Evolutionary conservation across 129 eudicot genomes (phyloP), one percentile per base, ranked within the genome.

Genomic region (Centrapalus pauciflorus): DNA sequence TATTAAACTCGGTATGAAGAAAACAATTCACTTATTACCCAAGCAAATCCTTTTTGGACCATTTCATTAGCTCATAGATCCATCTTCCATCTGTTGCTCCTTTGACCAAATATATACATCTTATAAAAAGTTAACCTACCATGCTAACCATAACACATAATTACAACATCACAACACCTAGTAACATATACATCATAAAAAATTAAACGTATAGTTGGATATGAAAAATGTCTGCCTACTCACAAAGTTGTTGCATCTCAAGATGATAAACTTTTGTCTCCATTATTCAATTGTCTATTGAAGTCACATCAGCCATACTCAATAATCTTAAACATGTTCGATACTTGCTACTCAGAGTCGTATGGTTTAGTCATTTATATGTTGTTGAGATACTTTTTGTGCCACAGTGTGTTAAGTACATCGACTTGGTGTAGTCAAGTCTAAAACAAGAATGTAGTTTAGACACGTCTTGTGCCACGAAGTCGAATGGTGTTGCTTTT

Each of bases 181-280:
- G 7, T 55, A 51, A 68, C 13, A 4, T n/a, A 54, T 29, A 20
- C 10, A 66, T 26, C 37, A 68, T 5, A 11, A 55, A 37, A n/a
- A n/a, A n/a, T n/a, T n/a, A n/a, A n/a, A n/a, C 13, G 16, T 26
- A 45, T 55, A 69, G 61, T 34, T 38, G 23, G 32, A 32, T 23
- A 55, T 3, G 38, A 14, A 16, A 5, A 16, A 12, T 16, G 34
- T 10, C 13, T 19, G 67, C 67, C 17, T 41, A 41, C 28, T 43
- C 34, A 45, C 37, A 71, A 71, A 59, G 38, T 45, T 59, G 27
- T 34, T 29, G 34, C 65, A n/a, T 17, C 37, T 37, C 2, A 54
- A 23, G 55, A 16, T 1, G 19, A 6, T 33, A 30, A 38, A 33
- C 8, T 7, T 14, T 46, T 24, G 12, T 46, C 54, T 26, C 64